Evolutionary conservation across 345 rosid genomes (phyloP), one percentile per base, ranked within the genome.

Genomic region (Ceriops zippeliana): DNA sequence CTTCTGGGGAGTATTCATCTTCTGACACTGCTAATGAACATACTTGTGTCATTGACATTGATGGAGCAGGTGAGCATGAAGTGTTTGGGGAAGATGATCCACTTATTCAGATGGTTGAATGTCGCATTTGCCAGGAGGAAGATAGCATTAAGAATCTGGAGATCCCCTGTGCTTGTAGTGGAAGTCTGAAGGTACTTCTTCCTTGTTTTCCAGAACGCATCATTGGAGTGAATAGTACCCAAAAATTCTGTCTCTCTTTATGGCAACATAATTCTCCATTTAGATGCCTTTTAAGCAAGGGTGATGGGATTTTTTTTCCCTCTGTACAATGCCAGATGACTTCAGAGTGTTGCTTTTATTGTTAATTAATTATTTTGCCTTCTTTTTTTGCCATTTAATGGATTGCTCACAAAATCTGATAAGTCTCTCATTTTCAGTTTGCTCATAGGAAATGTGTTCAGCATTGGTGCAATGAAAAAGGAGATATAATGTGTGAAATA

Each of bases 51-150:
- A 63, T 73, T 72, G 68, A 65, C 30, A 52, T 78, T 20, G 74
- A 73, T 19, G 69, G 72, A 65, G 75, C 46, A 31, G 58, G 28
- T 17, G 68, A 69, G 32, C 61, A 57, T 61, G 72, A 30, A 69
- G 64, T 26, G 22, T 70, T 52, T 61, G 78, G 35, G 16, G 72
- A 66, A 70, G 65, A 66, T 13, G 77, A 78, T 26, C 78, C 78
- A 46, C 77, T 78, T 62, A 53, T 78, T 49, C 81, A 78, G 51
- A 61, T 52, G 17, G 52, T 66, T 60, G 81, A 78, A 65, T 78
- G 75, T 11, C 72, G 81, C 38, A 73, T 70, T 65, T 78, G 78
- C 69, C 81, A 78, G 49, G 81, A 78, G 62, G 81, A 78, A 68
- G 81, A 78, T 65, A 61, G 52, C 57, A 24, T 78, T 46, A 62